Base-by-base conservation (phyloP, 495 filamentous ascomycete species). In the Daldinia caldariorum region DNA sequence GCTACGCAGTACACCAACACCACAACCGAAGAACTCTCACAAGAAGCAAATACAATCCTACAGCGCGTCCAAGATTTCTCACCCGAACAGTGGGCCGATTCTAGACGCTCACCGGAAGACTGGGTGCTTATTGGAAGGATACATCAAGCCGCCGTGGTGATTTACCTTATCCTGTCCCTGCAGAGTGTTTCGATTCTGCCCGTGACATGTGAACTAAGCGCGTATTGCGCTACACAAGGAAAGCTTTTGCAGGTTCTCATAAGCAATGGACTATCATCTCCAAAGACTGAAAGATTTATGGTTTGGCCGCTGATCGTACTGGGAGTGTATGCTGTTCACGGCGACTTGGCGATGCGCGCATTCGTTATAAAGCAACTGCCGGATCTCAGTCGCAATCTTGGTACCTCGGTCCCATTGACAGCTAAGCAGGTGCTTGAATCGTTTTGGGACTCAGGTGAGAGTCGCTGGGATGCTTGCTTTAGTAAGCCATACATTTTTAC, bases 381-480 rank as follows among this genome's bases (percentile, higher is more conserved):
- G 7, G 66, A 74, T 16, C 54, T 79, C 57, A 71, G 74, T 22
- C 37, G 57, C 1, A 55, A 65, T n/a, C 60, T 67, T 5, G 78
- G 79, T 6, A 71, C 63, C 4, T 67, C 69, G 39, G 47, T 64
- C 13, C 75, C 78, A 29, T 37, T 77, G 13, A 61, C 66, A 10
- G 77, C 66, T 38, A 76, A 69, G 61, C 53, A 22, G 8, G 58
- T 78, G 14, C 63, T 80, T 16, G 76, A 76, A 55, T 61, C 49
- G 35, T 80, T 79, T 39, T 80, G 79, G 79, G 63, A 34, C 6
- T 66, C 65, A 0, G 73, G 73, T 0, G 64, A 71, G 16, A 69
- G 31, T 18, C 32, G 55, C 34, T 81, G 79, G 77, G 79, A 81
- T 66, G 63, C 47, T 37, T 81, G 79, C 74, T 81, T 79, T 53